Percentiles rank a stretch among this genome's conserved stretches.
Conservation (phyloP, 371 early-diverging fungal species). For the Enterospora canceri region DNA sequence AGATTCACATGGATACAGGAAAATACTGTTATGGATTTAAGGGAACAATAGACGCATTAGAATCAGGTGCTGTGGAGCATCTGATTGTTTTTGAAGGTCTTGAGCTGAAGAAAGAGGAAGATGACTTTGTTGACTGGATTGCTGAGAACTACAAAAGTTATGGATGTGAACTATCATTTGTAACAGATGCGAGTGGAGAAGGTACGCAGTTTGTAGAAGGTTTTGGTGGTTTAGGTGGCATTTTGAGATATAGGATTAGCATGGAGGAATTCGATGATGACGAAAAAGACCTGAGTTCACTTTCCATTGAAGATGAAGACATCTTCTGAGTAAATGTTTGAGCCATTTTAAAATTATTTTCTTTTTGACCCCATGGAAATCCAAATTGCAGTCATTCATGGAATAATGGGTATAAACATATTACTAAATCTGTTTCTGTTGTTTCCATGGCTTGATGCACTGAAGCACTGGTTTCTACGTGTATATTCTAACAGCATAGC, state of each 20-base stretch:
- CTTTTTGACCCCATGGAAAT: conserved; percentile 14
- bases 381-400: conserved; percentile 17
- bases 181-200: conserved; percentile 88
- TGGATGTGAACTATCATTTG: conserved; percentile 79
- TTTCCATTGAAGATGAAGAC: conserved; percentile 17
- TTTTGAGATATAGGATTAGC: conserved; percentile 85
- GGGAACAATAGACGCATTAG: conserved; percentile 86
- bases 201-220: conserved; percentile 95
- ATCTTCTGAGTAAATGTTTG: conserved; percentile 19
- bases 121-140: conserved; percentile 85
- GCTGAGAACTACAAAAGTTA: conserved; percentile 89
- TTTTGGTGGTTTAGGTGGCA: conserved; percentile 96
- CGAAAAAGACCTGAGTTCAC: conserved; percentile 15
- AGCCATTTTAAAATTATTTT: not conserved
- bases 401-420: conserved; percentile 17
- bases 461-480: conserved; percentile 16
- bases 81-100: conserved; percentile 90
- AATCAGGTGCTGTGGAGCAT: conserved; percentile 84
- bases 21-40: conserved; percentile 86
- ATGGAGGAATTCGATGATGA: conserved; percentile 35
- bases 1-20: conserved; percentile 83
- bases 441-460: conserved; percentile 9
- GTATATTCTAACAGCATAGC: not conserved
- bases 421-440: conserved; percentile 19
- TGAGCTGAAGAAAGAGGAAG: conserved; percentile 65